Conservation (phyloP, 2,329 filamentous ascomycete genomes). For the Fusarium begoniae region DNA sequence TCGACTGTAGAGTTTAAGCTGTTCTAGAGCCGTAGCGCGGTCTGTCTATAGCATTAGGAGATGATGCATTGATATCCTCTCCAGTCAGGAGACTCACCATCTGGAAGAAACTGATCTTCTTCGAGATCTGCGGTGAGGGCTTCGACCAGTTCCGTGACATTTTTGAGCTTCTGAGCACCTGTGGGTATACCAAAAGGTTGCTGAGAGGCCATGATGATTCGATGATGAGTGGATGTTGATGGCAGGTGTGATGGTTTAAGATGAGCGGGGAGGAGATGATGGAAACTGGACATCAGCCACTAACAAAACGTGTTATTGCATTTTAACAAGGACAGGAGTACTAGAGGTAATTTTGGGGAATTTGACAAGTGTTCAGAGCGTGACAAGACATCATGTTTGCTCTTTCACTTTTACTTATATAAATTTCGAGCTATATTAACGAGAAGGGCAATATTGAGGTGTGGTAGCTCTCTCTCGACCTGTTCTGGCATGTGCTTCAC, state of each 20-base stretch:
- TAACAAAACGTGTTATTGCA: slow-evolving; percentile 15
- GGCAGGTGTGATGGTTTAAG: not conserved
- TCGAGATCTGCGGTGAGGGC: slow-evolving; percentile 70
- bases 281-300: slow-evolving; percentile 25
- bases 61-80: not conserved
- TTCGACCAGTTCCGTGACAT: slow-evolving; percentile 72
- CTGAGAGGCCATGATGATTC: slow-evolving; percentile 33
- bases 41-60: slow-evolving; percentile 56
- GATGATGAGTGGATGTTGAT: slow-evolving; percentile 4
- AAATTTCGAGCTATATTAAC: not conserved
- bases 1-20: slow-evolving; percentile 75
- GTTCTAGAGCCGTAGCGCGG: slow-evolving; percentile 67
- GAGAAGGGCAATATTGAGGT: not conserved
- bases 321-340: not conserved
- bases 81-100: slow-evolving; percentile 55
- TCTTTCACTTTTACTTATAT: not conserved
- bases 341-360: not conserved
- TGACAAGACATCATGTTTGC: not conserved
- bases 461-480: not conserved
- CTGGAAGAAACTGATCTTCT: slow-evolving; percentile 64
- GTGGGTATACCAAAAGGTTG: slow-evolving; percentile 45
- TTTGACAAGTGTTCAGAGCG: not conserved
- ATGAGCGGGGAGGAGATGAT: slow-evolving; percentile 23
- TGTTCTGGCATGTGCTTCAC: not conserved
- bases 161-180: slow-evolving; percentile 66